Evolutionary conservation across 495 filamentous ascomycete genomes (phyloP).

Genomic region (Annulohypoxylon nitens): DNA sequence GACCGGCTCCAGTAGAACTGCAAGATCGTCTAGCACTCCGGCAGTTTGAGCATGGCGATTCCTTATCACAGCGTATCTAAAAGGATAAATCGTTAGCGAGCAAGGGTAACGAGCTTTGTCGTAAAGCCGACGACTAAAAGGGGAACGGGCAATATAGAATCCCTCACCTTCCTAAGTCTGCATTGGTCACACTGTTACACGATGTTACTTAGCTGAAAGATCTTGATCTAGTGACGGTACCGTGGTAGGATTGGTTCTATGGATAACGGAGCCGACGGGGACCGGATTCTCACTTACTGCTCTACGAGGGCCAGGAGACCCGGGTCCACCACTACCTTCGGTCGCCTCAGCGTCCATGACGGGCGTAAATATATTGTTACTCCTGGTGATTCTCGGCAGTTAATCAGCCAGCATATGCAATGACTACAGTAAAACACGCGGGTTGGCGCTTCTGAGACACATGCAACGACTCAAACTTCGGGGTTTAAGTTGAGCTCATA

Average conservation of each 20-base stretch:
- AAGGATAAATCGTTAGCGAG: conserved; percentile 31
- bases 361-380: background rate
- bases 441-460: background rate
- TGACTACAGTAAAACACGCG: background rate
- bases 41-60: conserved; percentile 75
- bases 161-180: conserved; percentile 65
- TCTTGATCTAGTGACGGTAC: conserved; percentile 44
- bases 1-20: conserved; percentile 71
- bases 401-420: background rate
- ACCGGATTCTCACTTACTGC: conserved; percentile 44
- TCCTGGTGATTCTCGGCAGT: background rate
- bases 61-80: conserved; percentile 77
- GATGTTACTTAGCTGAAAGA: conserved; percentile 34
- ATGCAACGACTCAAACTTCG: background rate
- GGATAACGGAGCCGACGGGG: conserved; percentile 25
- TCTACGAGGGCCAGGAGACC: conserved; percentile 37
- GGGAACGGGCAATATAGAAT: conserved; percentile 49
- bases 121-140: conserved; percentile 49
- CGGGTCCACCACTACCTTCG: conserved; percentile 21
- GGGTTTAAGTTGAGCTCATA: conserved; percentile 33
- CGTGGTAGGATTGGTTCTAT: background rate
- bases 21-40: conserved; percentile 66
- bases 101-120: background rate
- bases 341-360: conserved; percentile 36
- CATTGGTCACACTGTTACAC: conserved; percentile 55